These are phyloP conservation scores for Rugosomyces carneus DNA, from an alignment of 1,284 basidiomycete genomes.

Conservation along the genomic window DNA sequence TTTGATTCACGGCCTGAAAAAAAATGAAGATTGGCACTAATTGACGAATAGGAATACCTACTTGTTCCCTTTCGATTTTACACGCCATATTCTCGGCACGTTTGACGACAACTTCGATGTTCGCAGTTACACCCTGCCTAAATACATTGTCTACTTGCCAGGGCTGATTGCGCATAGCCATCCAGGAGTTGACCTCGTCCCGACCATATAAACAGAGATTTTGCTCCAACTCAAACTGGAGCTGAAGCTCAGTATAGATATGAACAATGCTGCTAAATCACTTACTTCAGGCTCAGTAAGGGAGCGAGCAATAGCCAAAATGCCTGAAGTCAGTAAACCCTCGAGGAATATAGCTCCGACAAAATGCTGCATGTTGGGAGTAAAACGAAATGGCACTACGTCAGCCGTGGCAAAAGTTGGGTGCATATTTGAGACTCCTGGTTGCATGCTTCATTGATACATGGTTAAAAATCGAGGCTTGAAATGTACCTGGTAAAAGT, in stretches of 20 bases:
- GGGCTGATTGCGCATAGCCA: constrained; percentile 44
- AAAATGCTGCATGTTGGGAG: constrained; percentile 95
- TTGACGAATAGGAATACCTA: constrained; percentile 26
- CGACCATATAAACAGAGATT: constrained; percentile 87
- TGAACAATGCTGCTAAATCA: constrained; percentile 3
- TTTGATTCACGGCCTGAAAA: constrained; percentile 25
- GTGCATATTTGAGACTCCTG: constrained; percentile 33
- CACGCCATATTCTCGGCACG: constrained; percentile 83
- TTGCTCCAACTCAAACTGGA: constrained; percentile 86
- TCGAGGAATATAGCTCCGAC: constrained; percentile 88
- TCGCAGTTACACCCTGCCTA: constrained; percentile 64
- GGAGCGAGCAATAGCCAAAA: constrained; percentile 89
- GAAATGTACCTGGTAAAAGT: constrained; percentile 70
- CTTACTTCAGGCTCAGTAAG: constrained; percentile 89
- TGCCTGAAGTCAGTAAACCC: constrained; percentile 79
- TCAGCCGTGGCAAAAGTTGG: constrained; percentile 80
- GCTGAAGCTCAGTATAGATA: neutral
- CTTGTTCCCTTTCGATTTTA: constrained; percentile 77
- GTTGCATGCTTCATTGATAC: constrained; percentile 5
- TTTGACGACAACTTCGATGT: constrained; percentile 80
- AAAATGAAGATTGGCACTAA: neutral
- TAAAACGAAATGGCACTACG: constrained; percentile 93
- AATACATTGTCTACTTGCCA: constrained; percentile 56
- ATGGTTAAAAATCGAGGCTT: constrained; percentile 2
- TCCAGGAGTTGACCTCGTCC: constrained; percentile 86